phyloP scores from a whole-genome alignment of 345 rosid genomes.

The Eucalyptus paniculata region DNA sequence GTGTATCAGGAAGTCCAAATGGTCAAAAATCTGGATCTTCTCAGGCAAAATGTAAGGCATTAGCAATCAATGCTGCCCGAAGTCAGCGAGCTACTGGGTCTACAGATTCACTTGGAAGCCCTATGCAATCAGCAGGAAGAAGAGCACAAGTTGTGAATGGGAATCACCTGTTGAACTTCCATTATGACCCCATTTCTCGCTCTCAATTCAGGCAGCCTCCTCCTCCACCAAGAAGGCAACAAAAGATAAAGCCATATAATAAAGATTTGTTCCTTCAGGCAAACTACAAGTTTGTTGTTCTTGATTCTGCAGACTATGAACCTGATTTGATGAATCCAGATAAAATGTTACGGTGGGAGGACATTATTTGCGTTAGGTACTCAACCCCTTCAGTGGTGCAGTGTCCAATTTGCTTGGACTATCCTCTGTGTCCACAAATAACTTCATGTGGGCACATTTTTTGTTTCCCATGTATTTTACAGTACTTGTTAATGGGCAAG shows the following conservation, averaged over 20 bases:
- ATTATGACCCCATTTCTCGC: conserved; percentile 70
- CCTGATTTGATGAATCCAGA: conserved; percentile 84
- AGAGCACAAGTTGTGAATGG: conserved; percentile 58
- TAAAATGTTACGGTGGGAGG: conserved; percentile 84
- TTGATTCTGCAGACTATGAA: conserved; percentile 56
- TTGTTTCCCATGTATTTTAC: conserved; percentile 90
- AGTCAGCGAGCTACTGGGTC: conserved; percentile 22
- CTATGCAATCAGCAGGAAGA: conserved; percentile 44
- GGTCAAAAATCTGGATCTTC: conserved; percentile 11
- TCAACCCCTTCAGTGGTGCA: conserved; percentile 75
- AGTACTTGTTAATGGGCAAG: conserved; percentile 61
- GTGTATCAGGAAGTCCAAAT: conserved; percentile 18
- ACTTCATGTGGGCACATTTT: conserved; percentile 96
- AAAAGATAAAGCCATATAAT: conserved; percentile 69
- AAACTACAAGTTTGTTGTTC: conserved; percentile 85
- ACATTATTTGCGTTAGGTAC: conserved; percentile 75
- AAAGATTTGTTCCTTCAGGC: conserved; percentile 93
- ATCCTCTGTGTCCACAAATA: conserved; percentile 88
- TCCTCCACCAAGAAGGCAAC: conserved; percentile 29
- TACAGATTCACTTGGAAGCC: conserved; percentile 22
- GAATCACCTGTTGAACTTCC: conserved; percentile 88
- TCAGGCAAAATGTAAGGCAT: conserved; percentile 38
- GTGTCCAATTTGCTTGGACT: conserved; percentile 91
- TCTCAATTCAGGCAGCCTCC: conserved; percentile 54
- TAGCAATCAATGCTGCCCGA: conserved; percentile 15